A percentile compares a stretch with the other conserved stretches of the same genome.
Evolutionary conservation across 371 early-diverging fungal species (phyloP).

Genomic region (Apophysomyces ossiformis): DNA sequence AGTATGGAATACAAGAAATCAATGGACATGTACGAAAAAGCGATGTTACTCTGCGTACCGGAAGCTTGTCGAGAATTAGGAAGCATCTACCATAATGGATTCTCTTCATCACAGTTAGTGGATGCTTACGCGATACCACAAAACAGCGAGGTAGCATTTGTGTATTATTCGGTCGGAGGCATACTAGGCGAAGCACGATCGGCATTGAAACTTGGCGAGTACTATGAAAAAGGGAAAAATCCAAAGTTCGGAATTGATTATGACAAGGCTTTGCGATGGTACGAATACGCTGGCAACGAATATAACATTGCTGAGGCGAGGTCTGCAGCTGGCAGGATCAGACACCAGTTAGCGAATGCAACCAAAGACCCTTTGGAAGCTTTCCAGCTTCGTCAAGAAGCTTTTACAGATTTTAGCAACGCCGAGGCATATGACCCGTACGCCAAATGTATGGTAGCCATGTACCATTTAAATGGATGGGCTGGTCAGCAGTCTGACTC

Average conservation of each 20-base stretch:
- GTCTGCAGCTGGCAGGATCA: too few species aligned
- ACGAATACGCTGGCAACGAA: too few species aligned
- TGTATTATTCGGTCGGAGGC: neutral
- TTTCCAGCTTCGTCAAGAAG: conserved; percentile 14
- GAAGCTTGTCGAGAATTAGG: neutral
- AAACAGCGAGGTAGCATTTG: neutral
- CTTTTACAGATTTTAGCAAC: conserved; percentile 17
- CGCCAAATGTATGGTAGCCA: conserved; percentile 13
- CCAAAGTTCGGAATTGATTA: too few species aligned
- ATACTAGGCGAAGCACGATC: neutral
- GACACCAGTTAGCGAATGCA: neutral
- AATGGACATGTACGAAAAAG: neutral
- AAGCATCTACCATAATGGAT: neutral
- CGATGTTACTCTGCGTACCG: neutral
- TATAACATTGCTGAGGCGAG: too few species aligned
- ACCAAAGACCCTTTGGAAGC: neutral
- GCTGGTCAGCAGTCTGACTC: too few species aligned
- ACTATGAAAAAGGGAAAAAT: too few species aligned
- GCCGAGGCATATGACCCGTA: conserved; percentile 3
- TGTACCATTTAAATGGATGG: too few species aligned
- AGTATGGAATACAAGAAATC: neutral
- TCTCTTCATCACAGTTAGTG: neutral
- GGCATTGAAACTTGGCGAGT: neutral
- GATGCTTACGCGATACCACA: neutral
- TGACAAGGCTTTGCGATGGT: too few species aligned